Base-by-base conservation (phyloP, 495 filamentous ascomycete genomes). In the Penicillium odoratum region DNA sequence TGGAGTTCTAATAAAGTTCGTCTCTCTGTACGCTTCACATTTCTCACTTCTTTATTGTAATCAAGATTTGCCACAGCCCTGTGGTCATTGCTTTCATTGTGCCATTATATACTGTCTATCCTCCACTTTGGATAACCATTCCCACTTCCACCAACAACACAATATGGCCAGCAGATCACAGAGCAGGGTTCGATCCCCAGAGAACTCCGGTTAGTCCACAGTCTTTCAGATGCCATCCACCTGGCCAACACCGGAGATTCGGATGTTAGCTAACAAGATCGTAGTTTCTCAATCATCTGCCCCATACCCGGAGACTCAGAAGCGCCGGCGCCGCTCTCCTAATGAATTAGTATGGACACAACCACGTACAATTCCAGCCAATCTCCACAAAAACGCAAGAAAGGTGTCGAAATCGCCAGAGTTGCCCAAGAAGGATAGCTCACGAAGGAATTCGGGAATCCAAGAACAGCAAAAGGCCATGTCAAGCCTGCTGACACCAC, bases 291-390 rank as follows among this genome's bases (percentile, higher is more conserved):
- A 29, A n/a, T 31, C 26, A 31, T 48, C 46, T 31, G 26, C 25
- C 15, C 28, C 44, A 26, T 26, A 30, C 26, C 46, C 46, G 13
- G 46, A 48, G 46, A 29, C 25, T 48, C 26, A 26, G 7, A 48
- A 48, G 46, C 26, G 46, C 26, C 46, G 46, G 11, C 46, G 46
- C 28, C 46, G 46, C 33, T 29, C 46, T 29, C 46, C 46, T 5
- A 48, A 48, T 5, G 46, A 48, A 13, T 29, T 48, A 8, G 46
- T 48, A 3, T 48, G 46, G 46, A 48, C 46, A 30, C 46, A 48
- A 30, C 46, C 46, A 16, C 46, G 46, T 7, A 48, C 46, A 7
- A 48, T 48, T 15, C 28, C 46, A 31, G 25, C 46, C 4, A 8
- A 11, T 48, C 46, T 48, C 7, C 46, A 48, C 28, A 48, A 26